Evolutionary conservation across 495 filamentous ascomycete species (phyloP).

Genomic region (Filosporella fistucella): DNA sequence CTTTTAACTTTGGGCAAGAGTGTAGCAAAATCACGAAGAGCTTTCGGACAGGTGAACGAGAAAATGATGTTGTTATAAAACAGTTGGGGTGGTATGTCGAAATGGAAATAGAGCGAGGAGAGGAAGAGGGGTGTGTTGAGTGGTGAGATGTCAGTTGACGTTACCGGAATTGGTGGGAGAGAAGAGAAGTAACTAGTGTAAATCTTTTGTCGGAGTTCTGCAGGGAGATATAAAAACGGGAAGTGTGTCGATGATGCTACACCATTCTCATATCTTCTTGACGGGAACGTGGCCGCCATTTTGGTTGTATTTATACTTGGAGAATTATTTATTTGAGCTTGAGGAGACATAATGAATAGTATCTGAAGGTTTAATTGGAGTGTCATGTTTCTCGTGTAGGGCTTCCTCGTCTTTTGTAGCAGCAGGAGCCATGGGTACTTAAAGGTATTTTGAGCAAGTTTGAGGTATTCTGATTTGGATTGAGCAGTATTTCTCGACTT

Average conservation of each 20-base stretch:
- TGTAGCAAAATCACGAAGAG: not conserved
- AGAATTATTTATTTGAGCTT: not conserved
- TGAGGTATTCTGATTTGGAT: too few species aligned
- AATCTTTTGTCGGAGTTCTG: conserved; percentile 6
- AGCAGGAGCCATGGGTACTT: not conserved
- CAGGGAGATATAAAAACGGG: conserved; percentile 6
- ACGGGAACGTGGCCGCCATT: not conserved
- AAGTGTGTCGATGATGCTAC: not conserved
- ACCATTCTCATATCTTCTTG: not conserved
- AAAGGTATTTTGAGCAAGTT: not conserved
- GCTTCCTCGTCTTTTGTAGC: not conserved
- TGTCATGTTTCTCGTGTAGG: not conserved
- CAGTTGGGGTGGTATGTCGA: not conserved
- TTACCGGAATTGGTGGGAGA: not conserved
- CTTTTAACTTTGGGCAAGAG: not conserved
- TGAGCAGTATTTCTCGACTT: too few species aligned
- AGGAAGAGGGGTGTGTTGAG: not conserved
- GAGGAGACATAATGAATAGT: not conserved
- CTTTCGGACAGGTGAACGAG: not conserved
- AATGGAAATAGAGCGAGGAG: not conserved
- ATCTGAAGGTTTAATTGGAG: not conserved
- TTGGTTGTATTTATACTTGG: not conserved
- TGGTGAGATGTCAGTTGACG: not conserved
- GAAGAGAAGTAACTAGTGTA: not conserved
- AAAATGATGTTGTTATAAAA: conserved; percentile 2